Evolutionary conservation across 805 yeast species (phyloP), one percentile per base, ranked within the genome.

Genomic region (Kazachstania bromeliacearum): DNA sequence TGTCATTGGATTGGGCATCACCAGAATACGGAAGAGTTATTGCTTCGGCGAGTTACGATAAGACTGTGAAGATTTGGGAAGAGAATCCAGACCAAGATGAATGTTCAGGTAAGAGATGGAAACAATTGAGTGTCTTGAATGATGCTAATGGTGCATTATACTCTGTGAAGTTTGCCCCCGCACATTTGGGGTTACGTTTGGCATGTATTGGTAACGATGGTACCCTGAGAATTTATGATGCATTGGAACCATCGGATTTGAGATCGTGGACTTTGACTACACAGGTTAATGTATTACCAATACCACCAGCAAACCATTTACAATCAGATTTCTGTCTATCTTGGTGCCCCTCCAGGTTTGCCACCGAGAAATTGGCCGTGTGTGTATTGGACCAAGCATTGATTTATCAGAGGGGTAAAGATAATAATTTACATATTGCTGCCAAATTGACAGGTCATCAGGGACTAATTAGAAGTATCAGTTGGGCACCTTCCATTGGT

Each of bases 401-500:
- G 40, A 73, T 89, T n/a, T 87, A 80, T 57, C 69, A 68, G 42
- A 60, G 71, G 40, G 71, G 72, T 41, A 60, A 65, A 21, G 56
- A 60, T 20, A 77, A 74, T 22, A 77, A 71, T 49, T 67, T 73
- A 43, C 63, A 65, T 9, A 67, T 71, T 36, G 76, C 76, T 0
- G 75, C 81, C 23, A 74, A 73, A 41, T 64, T 89, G 17, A 82
- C 87, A 2, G 96, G 85, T 27, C 96, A 88, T 55, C 70, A 73
- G 36, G 95, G 95, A 2, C 67, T 89, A 28, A 85, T 89, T 23
- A 68, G 97, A 50, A 81, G 87, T 13, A 85, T 88, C 4, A 71
- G 88, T 21, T 89, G 98, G 98, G 97, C 97, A 0, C 96, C 97
- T 3, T 76, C 94, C 0, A 84, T 88, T 80, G 97, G 97, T 2